These are phyloP conservation scores for Russula lepida DNA, from an alignment of 768 basidiomycete species.

Conservation along the genomic window DNA sequence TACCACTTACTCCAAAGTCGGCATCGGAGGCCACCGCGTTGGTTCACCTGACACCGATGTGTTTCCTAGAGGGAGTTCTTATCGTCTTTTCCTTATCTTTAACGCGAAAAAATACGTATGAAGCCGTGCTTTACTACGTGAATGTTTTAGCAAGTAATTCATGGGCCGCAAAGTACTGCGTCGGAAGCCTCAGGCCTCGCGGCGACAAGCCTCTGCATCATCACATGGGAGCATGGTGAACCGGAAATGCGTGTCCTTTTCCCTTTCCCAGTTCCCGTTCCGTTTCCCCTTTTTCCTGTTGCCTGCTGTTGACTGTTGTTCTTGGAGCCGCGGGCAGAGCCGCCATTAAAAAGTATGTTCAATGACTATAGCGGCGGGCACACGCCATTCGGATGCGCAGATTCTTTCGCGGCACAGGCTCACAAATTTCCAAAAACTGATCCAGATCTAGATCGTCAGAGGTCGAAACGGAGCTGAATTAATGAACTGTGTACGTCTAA, in stretches of 20 bases:
- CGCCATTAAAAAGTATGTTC: constrained; percentile 6
- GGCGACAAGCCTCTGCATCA: neutral
- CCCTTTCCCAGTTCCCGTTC: constrained; percentile 5
- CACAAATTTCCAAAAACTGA: neutral
- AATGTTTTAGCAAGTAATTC: neutral
- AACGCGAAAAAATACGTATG: constrained; percentile 6
- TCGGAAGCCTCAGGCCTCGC: neutral
- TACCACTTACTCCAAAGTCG: neutral
- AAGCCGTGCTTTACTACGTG: neutral
- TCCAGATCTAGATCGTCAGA: neutral
- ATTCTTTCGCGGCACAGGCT: constrained; percentile 2
- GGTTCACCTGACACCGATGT: neutral
- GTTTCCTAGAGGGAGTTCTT: neutral
- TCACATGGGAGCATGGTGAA: neutral
- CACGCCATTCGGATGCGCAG: constrained; percentile 10
- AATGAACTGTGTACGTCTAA: constrained; percentile 4
- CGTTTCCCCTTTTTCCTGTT: constrained; percentile 1
- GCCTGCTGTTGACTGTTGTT: constrained; percentile 7
- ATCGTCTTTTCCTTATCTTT: constrained; percentile 5
- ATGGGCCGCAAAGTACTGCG: neutral
- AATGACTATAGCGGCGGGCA: constrained; percentile 8
- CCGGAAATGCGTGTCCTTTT: constrained; percentile 5
- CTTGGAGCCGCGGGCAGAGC: constrained; percentile 13
- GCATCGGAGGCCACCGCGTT: neutral
- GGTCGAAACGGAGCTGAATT: constrained; percentile 9